A percentile compares a stretch with the other conserved stretches of the same genome.
phyloP scores from a whole-genome alignment of 495 filamentous ascomycete species.

The Penicillium atrosanguineum region DNA sequence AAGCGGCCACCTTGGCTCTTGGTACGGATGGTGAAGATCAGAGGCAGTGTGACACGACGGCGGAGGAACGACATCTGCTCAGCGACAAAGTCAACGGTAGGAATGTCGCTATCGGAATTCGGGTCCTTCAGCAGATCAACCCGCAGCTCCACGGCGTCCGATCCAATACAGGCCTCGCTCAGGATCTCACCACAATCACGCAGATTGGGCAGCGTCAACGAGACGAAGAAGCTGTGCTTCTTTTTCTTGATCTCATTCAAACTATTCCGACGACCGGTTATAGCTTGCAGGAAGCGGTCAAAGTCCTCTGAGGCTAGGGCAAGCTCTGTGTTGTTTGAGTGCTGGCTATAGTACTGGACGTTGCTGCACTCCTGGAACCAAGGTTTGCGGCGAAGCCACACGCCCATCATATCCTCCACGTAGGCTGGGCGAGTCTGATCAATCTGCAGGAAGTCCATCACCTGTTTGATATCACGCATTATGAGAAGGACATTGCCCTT shows the following conservation, averaged over 20 bases:
- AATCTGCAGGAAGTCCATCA: conserved; percentile 84
- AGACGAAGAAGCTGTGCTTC: conserved; percentile 86
- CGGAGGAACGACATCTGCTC: conserved; percentile 81
- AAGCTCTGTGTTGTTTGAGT: conserved; percentile 48
- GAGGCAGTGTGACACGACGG: conserved; percentile 68
- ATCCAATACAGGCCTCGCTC: conserved; percentile 72
- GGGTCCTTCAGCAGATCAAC: conserved; percentile 89
- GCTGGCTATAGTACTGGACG: conserved; percentile 84
- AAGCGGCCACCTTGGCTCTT: conserved; percentile 84
- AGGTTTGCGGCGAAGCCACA: conserved; percentile 87
- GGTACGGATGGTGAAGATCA: conserved; percentile 93
- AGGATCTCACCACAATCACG: conserved; percentile 59
- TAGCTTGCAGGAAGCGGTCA: conserved; percentile 67
- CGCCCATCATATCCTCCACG: conserved; percentile 87
- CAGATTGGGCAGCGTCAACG: conserved; percentile 78
- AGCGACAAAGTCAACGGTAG: conserved; percentile 70
- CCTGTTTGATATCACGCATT: conserved; percentile 79
- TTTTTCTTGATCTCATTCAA: conserved; percentile 67
- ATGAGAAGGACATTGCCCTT: conserved; percentile 91
- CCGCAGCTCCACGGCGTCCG: conserved; percentile 89
- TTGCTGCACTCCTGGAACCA: conserved; percentile 96
- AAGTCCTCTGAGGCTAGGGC: conserved; percentile 74
- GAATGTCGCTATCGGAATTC: conserved; percentile 52
- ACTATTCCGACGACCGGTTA: conserved; percentile 66
- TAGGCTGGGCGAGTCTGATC: conserved; percentile 94